These are phyloP conservation scores for Ettlia oleoabundans DNA, from an alignment of 139 green algal species.

Conservation along the genomic window DNA sequence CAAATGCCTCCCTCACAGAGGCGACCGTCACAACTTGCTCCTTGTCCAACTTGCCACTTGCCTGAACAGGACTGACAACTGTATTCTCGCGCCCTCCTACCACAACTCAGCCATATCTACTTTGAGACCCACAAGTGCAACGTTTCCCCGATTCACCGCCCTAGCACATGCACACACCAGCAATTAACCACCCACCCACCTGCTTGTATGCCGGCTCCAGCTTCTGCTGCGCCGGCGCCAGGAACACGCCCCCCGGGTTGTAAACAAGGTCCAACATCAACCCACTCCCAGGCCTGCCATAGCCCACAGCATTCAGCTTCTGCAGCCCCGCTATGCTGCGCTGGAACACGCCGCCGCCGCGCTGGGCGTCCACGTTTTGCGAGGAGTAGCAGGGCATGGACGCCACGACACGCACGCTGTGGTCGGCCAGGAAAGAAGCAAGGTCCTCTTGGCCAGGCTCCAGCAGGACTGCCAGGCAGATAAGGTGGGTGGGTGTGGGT, in stretches of 20 bases:
- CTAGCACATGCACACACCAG: too few species aligned
- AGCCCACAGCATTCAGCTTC: constrained; percentile 87
- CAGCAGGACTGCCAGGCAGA: constrained; percentile 72
- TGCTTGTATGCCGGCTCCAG: constrained; percentile 53
- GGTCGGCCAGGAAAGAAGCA: constrained; percentile 83
- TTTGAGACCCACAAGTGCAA: too few species aligned
- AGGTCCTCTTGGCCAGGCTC: constrained; percentile 95
- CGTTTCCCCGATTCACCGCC: too few species aligned
- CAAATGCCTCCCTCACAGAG: too few species aligned
- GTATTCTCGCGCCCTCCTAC: too few species aligned
- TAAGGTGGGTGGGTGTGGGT: neutral
- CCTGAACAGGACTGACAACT: too few species aligned
- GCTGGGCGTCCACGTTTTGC: constrained; percentile 91
- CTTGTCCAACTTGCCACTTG: too few species aligned
- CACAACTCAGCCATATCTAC: too few species aligned
- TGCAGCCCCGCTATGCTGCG: constrained; percentile 78
- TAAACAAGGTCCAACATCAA: constrained; percentile 95
- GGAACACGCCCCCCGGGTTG: constrained; percentile 89
- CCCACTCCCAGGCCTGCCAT: constrained; percentile 71
- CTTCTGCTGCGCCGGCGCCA: constrained; percentile 61
- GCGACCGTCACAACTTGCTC: too few species aligned
- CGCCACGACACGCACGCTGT: constrained; percentile 91
- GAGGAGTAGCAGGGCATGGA: constrained; percentile 94
- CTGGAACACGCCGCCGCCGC: constrained; percentile 91
- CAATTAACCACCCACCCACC: neutral